Conservation (phyloP, 1,139 yeast genomes). For the Yamadazyma jaroonii region DNA sequence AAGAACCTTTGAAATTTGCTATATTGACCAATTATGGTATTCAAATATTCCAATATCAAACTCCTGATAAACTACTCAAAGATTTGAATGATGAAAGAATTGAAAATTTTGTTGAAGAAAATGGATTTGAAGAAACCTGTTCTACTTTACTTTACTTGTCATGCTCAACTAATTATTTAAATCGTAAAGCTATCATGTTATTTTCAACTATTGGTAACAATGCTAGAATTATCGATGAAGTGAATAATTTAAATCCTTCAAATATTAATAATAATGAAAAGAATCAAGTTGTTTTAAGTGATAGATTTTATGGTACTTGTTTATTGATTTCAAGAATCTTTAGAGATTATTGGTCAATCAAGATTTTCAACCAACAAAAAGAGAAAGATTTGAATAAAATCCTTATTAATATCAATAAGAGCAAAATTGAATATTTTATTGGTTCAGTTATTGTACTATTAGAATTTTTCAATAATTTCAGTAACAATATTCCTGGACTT, state of each 20-base stretch:
- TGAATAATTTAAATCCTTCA: neutral
- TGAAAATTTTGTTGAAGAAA: constrained; percentile 47
- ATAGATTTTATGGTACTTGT: constrained; percentile 89
- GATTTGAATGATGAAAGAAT: constrained; percentile 60
- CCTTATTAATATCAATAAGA: constrained; percentile 48
- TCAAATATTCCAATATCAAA: constrained; percentile 69
- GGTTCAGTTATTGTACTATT: constrained; percentile 65
- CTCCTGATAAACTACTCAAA: constrained; percentile 76
- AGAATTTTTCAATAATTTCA: constrained; percentile 55
- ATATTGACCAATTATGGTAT: constrained; percentile 79
- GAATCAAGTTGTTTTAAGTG: constrained; percentile 74
- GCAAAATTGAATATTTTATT: constrained; percentile 60
- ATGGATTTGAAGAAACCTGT: constrained; percentile 71
- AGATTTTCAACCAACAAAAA: constrained; percentile 57
- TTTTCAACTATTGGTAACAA: constrained; percentile 57
- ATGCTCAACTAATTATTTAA: constrained; percentile 56
- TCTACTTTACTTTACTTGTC: constrained; percentile 82
- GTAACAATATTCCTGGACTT: constrained; percentile 64
- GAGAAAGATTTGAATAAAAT: constrained; percentile 25
- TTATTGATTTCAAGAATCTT: constrained; percentile 75
- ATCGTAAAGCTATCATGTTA: constrained; percentile 48
- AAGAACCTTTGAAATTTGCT: constrained; percentile 65
- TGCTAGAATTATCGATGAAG: constrained; percentile 39
- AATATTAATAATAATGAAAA: neutral
- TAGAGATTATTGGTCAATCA: constrained; percentile 72